Evolutionary conservation across 352 stramenopile species (phyloP).

Genomic region (Phytophthora litchii): DNA sequence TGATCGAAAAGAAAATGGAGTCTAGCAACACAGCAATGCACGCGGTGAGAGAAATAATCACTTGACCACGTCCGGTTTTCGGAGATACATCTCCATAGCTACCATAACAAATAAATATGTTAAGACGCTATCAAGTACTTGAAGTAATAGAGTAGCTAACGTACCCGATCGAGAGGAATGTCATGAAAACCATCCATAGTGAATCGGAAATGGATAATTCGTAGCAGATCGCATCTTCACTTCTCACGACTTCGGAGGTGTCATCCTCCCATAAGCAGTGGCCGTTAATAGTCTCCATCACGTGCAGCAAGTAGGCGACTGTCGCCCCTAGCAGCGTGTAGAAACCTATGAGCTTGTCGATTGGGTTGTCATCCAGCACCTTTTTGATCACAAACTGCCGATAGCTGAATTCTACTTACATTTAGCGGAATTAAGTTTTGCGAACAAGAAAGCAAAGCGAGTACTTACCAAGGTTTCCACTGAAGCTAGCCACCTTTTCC

Average conservation of each 20-base stretch:
- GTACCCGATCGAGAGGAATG: constrained; percentile 54
- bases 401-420: constrained; percentile 61
- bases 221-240: constrained; percentile 40
- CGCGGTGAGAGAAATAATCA: constrained; percentile 36
- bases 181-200: constrained; percentile 54
- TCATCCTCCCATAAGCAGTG: constrained; percentile 32
- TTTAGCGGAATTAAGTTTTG: background rate
- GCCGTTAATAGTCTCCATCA: constrained; percentile 56
- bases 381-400: constrained; percentile 77
- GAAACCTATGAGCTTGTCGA: constrained; percentile 49
- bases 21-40: constrained; percentile 43
- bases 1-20: constrained; percentile 58
- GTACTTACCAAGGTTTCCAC: constrained; percentile 51
- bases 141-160: background rate
- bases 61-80: constrained; percentile 29
- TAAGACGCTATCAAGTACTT: background rate
- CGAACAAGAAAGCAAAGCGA: background rate
- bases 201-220: constrained; percentile 40
- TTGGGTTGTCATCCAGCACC: constrained; percentile 59
- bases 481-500: constrained; percentile 66
- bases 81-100: constrained; percentile 55
- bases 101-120: background rate
- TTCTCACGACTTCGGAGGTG: constrained; percentile 4
- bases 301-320: constrained; percentile 50
- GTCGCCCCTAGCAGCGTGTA: constrained; percentile 26